Percentiles rank a stretch among this genome's conserved stretches.
phyloP scores from a whole-genome alignment of 345 rosid genomes.

The Melaleuca quinquenervia region DNA sequence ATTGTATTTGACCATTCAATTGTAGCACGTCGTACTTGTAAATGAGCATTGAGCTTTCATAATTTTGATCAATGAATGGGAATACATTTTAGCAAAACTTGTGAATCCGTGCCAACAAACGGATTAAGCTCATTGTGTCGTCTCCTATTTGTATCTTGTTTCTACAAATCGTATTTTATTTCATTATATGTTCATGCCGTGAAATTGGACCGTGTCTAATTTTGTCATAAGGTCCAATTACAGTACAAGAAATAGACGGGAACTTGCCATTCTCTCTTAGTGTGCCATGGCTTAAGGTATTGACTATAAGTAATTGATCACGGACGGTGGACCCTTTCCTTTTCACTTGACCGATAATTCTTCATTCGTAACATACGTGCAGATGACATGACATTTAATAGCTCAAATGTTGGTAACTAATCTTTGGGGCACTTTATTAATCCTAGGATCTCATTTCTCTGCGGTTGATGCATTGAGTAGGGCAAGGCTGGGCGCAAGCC shows the following conservation, averaged over 20 bases:
- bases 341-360: background rate
- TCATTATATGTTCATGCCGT: background rate
- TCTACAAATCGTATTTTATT: background rate
- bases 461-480: background rate
- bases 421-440: background rate
- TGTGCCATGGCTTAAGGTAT: background rate
- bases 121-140: background rate
- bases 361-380: no score
- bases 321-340: background rate
- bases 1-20: no score
- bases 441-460: background rate
- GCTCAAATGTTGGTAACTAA: background rate
- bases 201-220: background rate
- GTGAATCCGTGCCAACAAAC: background rate
- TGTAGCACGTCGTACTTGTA: background rate
- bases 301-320: background rate
- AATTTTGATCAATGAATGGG: background rate
- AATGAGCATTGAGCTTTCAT: background rate
- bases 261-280: background rate
- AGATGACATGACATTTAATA: background rate
- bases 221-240: background rate
- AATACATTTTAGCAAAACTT: background rate
- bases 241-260: no score
- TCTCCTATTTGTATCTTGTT: background rate
- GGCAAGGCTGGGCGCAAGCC: accelerated